Percentiles rank a stretch among this genome's conserved stretches.
phyloP scores from a whole-genome alignment of 2,329 filamentous ascomycete genomes.

The Penicillium italicum region DNA sequence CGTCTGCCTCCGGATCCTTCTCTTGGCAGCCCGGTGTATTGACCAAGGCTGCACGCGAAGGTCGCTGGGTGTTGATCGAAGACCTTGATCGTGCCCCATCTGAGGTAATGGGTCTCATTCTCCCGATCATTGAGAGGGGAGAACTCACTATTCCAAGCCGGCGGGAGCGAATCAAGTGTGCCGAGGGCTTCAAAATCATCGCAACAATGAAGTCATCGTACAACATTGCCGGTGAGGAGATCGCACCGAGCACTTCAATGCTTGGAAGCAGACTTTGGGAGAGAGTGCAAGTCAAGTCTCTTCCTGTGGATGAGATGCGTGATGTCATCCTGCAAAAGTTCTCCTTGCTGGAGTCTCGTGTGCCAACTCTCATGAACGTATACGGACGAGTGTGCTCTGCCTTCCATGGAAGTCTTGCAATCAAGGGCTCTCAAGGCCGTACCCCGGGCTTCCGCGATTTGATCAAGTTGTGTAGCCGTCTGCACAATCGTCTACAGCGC shows the following conservation, averaged over 20 bases:
- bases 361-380: constrained; percentile 55
- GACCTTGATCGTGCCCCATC: constrained; percentile 92
- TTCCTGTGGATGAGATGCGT: constrained; percentile 66
- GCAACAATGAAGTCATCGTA: constrained; percentile 76
- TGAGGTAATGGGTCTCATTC: constrained; percentile 86
- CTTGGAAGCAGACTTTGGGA: constrained; percentile 87
- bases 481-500: constrained; percentile 61
- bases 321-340: constrained; percentile 69
- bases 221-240: constrained; percentile 66
- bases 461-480: constrained; percentile 82
- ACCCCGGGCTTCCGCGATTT: constrained; percentile 71
- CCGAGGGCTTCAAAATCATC: constrained; percentile 82
- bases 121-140: constrained; percentile 89
- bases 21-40: constrained; percentile 88
- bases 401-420: constrained; percentile 38
- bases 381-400: constrained; percentile 47
- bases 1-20: constrained; percentile 82
- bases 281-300: constrained; percentile 64
- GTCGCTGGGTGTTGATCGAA: constrained; percentile 94
- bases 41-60: constrained; percentile 89
- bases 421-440: constrained; percentile 46
- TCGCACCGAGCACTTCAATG: constrained; percentile 63
- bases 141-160: constrained; percentile 86
- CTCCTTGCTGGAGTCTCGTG: constrained; percentile 60
- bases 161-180: constrained; percentile 78